Conservation (phyloP, 176 grass and related monocot species). For the Tillandsia leiboldiana region DNA sequence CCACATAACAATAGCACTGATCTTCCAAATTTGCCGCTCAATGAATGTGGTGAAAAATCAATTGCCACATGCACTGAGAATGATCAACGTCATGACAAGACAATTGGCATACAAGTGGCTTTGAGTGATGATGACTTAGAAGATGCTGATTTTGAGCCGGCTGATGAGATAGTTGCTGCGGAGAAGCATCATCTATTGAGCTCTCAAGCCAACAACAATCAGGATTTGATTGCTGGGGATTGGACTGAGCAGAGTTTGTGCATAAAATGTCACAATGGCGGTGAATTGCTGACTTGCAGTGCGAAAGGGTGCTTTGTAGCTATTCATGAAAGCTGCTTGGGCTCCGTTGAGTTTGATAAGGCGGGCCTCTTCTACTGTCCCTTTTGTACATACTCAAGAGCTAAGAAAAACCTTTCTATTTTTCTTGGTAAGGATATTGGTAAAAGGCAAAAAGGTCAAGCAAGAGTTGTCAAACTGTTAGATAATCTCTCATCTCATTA, state of each 20-base stretch:
- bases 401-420: slow-evolving; percentile 3
- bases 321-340: slow-evolving; percentile 3
- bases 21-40: not conserved
- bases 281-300: slow-evolving; percentile 6
- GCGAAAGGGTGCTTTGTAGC: not conserved
- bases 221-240: not conserved
- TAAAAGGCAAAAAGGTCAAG: not conserved
- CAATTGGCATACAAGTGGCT: not conserved
- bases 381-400: slow-evolving; percentile 4
- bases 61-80: not conserved
- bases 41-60: not conserved
- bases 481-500: not conserved
- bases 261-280: not conserved
- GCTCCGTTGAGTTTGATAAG: not conserved
- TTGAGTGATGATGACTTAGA: not conserved
- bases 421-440: not conserved
- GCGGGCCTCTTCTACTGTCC: slow-evolving; percentile 3
- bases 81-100: not conserved
- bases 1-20: not conserved
- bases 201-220: not conserved
- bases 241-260: not conserved
- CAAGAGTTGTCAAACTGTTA: not conserved
- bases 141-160: not conserved
- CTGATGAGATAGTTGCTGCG: not conserved
- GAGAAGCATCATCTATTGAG: not conserved